Evolutionary conservation across 2,329 filamentous ascomycete genomes (phyloP), one percentile per base, ranked within the genome.

Genomic region (Samsoniella hepiali): DNA sequence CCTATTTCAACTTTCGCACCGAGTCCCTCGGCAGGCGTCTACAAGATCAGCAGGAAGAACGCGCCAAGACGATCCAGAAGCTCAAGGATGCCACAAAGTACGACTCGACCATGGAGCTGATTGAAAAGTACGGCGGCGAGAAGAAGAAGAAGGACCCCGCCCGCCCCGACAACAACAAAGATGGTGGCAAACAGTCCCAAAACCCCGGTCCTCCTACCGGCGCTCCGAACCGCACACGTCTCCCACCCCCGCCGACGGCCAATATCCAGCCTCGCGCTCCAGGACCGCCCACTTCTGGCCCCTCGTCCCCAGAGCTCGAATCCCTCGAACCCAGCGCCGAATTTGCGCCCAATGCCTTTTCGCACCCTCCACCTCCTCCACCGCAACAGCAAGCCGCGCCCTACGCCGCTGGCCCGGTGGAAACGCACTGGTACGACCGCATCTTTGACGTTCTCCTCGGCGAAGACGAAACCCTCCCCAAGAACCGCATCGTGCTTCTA

Each of bases 51-150:
- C 87, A 93, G 70, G 85, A 87, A 61, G 91, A 97, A 75, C 88
- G 94, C 61, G 87, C 91, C 64, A 87, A 87, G 69, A 97, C 93
- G 2, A 98, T 99, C 68, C 90, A 96, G 74, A 93, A 93, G 77
- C 86, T 99, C 67, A 99, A 99, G 77, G 88, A 90, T 64, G 93
- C 93, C 32, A 99, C 95, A 40, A 97, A 91, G 75, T 99, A 97
- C 78, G 91, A 98, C 76, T 95, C 93, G 38, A 99, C 95, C 1
- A 87, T 96, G 71, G 88, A 97, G 73, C 78, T 99, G 65, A 84
- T 99, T 11, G 91, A 98, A 71, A 99, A 98, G 71, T 99, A 99
- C 74, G 93, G 93, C 42, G 90, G 87, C 10, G 79, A 82, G 27
- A 86, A 88, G 66, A 78, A 82, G 70, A 78, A 80, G 71, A 71